These are phyloP conservation scores for Trametopsis cervina DNA, from an alignment of 768 basidiomycete genomes.

Conservation along the genomic window DNA sequence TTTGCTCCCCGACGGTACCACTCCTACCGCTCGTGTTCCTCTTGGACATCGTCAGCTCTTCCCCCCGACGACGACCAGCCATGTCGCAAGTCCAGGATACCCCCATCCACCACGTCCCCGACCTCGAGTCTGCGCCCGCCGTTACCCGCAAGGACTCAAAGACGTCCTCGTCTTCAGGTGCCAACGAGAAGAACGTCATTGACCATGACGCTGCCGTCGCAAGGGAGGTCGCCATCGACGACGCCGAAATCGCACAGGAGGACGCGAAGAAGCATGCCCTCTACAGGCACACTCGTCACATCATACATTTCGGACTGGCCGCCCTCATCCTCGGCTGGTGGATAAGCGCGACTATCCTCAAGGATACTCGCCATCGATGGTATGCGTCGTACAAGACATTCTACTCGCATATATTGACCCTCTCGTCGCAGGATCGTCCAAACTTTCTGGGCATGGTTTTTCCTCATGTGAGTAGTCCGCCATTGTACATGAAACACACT, in stretches of 20 bases:
- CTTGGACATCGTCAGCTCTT: no score
- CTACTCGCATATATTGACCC: constrained; percentile 4
- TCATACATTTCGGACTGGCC: constrained; percentile 30
- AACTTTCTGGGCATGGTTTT: constrained; percentile 78
- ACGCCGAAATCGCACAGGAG: constrained; percentile 15
- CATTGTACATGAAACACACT: neutral
- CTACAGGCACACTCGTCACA: constrained; percentile 18
- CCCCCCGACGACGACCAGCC: neutral
- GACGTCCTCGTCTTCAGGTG: constrained; percentile 15
- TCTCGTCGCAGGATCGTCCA: constrained; percentile 58
- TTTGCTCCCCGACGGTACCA: no score
- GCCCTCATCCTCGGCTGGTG: constrained; percentile 77
- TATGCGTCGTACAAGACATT: no score
- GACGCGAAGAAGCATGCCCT: constrained; percentile 6
- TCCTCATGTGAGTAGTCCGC: constrained; percentile 48
- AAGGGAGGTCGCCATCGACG: constrained; percentile 12
- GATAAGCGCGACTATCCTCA: constrained; percentile 67
- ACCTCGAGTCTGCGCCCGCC: constrained; percentile 1
- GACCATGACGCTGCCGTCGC: constrained; percentile 16
- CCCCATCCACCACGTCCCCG: neutral
- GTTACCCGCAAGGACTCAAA: constrained; percentile 19
- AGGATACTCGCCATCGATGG: constrained; percentile 73
- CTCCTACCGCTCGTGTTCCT: no score
- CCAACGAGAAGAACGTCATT: constrained; percentile 22
- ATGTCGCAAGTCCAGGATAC: no score